Evolutionary conservation across 2,329 filamentous ascomycete species (phyloP).

Genomic region (Aspergillus quadricinctus): DNA sequence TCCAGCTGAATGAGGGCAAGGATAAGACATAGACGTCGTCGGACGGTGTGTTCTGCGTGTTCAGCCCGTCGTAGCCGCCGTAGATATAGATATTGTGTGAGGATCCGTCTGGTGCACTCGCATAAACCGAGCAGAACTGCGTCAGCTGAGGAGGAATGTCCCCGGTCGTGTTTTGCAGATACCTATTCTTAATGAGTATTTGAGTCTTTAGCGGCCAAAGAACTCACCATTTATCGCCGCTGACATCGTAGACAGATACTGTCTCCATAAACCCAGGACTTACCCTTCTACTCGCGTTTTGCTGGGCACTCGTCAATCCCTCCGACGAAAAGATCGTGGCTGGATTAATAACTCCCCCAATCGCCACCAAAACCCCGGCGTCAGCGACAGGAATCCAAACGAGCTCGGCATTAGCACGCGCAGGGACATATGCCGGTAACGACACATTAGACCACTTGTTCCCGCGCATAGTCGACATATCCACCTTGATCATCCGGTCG

Average conservation of each 20-base stretch:
- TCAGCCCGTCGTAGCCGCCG: conserved; percentile 41
- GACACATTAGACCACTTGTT: conserved; percentile 57
- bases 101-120: conserved; percentile 33
- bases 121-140: conserved; percentile 40
- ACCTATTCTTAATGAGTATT: conserved; percentile 24
- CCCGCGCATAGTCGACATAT: conserved; percentile 50
- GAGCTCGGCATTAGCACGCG: conserved; percentile 60
- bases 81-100: conserved; percentile 50
- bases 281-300: conserved; percentile 13
- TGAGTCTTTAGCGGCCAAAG: not conserved
- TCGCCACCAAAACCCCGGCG: conserved; percentile 33
- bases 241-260: conserved; percentile 37
- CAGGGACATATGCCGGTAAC: conserved; percentile 47
- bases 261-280: conserved; percentile 36
- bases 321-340: conserved; percentile 10
- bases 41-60: conserved; percentile 23
- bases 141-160: conserved; percentile 32
- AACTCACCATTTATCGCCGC: conserved; percentile 20
- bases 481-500: conserved; percentile 56
- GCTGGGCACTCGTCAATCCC: conserved; percentile 4
- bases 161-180: conserved; percentile 39
- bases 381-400: conserved; percentile 54
- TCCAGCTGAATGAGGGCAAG: conserved; percentile 46
- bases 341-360: conserved; percentile 35
- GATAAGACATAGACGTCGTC: conserved; percentile 47